Percentiles rank a stretch among this genome's conserved stretches.
These are phyloP conservation scores for Paramecium octaurelia DNA, from an alignment of 73 alveolate species.

Conservation along the genomic window DNA sequence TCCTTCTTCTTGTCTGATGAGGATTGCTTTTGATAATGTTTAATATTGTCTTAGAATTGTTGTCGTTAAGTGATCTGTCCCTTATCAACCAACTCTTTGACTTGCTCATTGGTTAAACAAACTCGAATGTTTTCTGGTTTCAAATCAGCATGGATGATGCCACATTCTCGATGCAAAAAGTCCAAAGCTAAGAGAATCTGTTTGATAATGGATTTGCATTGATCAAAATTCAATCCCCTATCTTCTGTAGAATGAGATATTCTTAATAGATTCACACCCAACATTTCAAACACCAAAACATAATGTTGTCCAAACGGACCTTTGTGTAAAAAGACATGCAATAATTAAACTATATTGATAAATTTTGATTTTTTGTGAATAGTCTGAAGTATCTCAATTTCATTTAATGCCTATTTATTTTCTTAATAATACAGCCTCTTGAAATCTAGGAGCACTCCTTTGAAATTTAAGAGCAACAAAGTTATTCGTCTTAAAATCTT, in stretches of 20 bases:
- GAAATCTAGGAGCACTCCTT: background rate
- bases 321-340: constrained; percentile 65
- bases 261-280: constrained; percentile 77
- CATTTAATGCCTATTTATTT: constrained; percentile 17
- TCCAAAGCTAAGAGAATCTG: constrained; percentile 70
- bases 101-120: constrained; percentile 69
- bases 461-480: constrained; percentile 12
- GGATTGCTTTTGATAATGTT: background rate
- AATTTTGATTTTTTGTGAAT: background rate
- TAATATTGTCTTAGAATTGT: background rate
- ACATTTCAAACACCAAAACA: constrained; percentile 75
- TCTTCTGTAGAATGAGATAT: constrained; percentile 64
- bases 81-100: constrained; percentile 63
- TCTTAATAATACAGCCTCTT: background rate
- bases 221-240: constrained; percentile 63
- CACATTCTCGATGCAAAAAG: constrained; percentile 67
- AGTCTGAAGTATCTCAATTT: background rate
- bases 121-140: constrained; percentile 74
- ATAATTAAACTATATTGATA: constrained; percentile 51
- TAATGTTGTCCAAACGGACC: constrained; percentile 76
- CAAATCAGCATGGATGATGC: constrained; percentile 73
- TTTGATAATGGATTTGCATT: constrained; percentile 49
- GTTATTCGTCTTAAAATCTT: constrained; percentile 60
- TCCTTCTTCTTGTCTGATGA: background rate
- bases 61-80: constrained; percentile 41